Evolutionary conservation across 2,329 filamentous ascomycete genomes (phyloP), one percentile per base, ranked within the genome.

Genomic region (Nakataea oryzae): DNA sequence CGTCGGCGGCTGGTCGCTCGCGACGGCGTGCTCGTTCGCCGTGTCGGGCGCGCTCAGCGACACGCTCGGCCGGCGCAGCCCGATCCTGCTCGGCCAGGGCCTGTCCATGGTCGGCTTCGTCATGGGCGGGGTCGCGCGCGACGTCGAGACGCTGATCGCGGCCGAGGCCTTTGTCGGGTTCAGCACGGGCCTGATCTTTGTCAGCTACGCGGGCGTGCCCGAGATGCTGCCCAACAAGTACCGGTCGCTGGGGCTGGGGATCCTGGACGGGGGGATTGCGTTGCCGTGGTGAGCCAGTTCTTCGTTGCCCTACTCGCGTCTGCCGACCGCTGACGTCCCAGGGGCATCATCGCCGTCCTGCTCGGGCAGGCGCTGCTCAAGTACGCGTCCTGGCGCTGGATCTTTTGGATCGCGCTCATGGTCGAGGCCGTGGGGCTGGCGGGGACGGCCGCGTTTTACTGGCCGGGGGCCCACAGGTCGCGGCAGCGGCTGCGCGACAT

Each of bases 201-300:
- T 73, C 9, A 67, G 68, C 2, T 74, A 72, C 59, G 68, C 72
- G 1, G 71, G 71, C 21, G 72, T 74, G 24, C 65, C 67, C 9
- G 72, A 74, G 65, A 61, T 74, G 62, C 65, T 74, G 14, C 71
- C 72, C 30, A 74, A 74, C 63, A 74, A 73, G 63, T 74, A 71
- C 62, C 67, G 71, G 60, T 69, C 56, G 32, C 28, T 56, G 57
- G 29, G 60, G 54, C 30, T 60, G 54, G 60, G 62, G 27, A 26
- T 63, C 32, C 13, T 59, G 28, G 24, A 57, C 17, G 57, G 54
- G 17, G 32, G 30, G 30, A 57, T 67, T 12, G 56, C 56, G 14
- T 5, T 58, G 21, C 56, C 56, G 2, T 58, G 56, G 56, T 56
- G 3, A 26, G 54, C 26, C 1, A 26, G 4, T 6, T 4, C 54